Percentiles rank a stretch among this genome's conserved stretches.
Conservation (phyloP, 2,329 filamentous ascomycete species). For the Didymellaceae sp. region DNA sequence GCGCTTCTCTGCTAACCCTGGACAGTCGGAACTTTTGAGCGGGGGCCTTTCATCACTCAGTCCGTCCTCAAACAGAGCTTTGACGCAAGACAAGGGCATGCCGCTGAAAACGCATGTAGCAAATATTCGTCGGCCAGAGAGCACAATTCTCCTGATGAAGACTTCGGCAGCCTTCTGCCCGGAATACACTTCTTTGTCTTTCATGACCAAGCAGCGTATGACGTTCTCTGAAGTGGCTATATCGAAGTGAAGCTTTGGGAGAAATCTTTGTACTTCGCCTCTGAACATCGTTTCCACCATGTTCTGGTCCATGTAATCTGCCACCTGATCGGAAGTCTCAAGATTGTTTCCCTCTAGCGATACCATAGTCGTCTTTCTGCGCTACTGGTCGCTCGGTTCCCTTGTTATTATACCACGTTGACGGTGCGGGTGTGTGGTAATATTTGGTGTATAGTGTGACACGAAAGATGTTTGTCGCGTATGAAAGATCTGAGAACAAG, state of each 20-base stretch:
- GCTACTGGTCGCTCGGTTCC: too few relatives aligned
- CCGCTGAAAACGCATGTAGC: conserved; percentile 1
- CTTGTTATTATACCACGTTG: too few relatives aligned
- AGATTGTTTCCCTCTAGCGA: too few relatives aligned
- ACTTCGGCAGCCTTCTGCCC: background rate
- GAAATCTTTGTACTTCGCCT: background rate
- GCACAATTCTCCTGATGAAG: background rate
- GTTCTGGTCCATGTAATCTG: background rate
- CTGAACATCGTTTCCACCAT: background rate
- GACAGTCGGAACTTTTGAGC: background rate
- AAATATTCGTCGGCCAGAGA: background rate
- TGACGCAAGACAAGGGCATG: background rate
- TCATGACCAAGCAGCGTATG: background rate
- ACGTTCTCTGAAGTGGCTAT: background rate
- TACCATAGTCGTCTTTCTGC: too few relatives aligned
- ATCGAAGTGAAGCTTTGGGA: background rate
- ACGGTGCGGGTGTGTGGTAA: too few relatives aligned
- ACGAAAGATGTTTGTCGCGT: too few relatives aligned
- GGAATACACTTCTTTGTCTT: background rate
- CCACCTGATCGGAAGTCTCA: too few relatives aligned
- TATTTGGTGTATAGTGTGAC: too few relatives aligned
- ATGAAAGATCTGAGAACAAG: too few relatives aligned
- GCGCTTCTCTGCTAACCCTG: background rate
- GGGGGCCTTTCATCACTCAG: background rate
- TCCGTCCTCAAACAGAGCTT: background rate